Evolutionary conservation across 1,284 basidiomycete genomes (phyloP).

Genomic region (Apiotrichum siamense): DNA sequence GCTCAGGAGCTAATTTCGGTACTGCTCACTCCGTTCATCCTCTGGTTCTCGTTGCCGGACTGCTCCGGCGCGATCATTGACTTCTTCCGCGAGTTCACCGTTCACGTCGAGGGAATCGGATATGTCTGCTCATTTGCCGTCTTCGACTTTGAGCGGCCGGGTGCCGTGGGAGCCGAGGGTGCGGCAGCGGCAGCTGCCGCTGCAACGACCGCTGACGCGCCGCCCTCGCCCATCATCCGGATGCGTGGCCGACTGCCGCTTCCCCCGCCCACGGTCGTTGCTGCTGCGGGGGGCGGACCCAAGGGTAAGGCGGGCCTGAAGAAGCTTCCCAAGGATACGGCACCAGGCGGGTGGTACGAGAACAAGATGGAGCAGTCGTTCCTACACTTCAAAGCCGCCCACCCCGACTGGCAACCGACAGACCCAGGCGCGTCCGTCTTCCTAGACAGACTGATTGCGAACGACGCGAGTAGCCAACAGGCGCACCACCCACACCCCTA

Average conservation of each 20-base stretch:
- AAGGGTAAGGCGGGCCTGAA: background rate
- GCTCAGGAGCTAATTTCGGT: conserved; percentile 82
- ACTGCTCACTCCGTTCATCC: conserved; percentile 84
- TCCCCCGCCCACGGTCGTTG: background rate
- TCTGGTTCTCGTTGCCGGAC: conserved; percentile 83
- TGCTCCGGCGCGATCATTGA: conserved; percentile 87
- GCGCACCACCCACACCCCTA: conserved; percentile 13
- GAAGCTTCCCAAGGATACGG: background rate
- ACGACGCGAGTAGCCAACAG: too few species aligned
- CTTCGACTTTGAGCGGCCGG: conserved; percentile 90
- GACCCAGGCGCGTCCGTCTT: conserved; percentile 81
- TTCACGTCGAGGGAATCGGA: conserved; percentile 92
- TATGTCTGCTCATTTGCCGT: conserved; percentile 98
- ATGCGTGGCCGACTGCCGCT: background rate
- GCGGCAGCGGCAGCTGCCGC: background rate
- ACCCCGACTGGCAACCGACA: conserved; percentile 87
- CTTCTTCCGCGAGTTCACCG: conserved; percentile 93
- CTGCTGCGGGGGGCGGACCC: background rate
- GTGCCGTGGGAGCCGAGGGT: conserved; percentile 65
- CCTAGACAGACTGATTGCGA: conserved; percentile 72
- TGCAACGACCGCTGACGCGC: background rate
- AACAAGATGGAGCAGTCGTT: conserved; percentile 99
- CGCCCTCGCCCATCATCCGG: background rate
- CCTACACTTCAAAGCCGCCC: conserved; percentile 89
- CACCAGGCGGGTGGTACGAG: conserved; percentile 57